Percentiles rank a stretch among this genome's conserved stretches.
Evolutionary conservation across 768 basidiomycete species (phyloP).

Genomic region (Melanogaster broomeanus): DNA sequence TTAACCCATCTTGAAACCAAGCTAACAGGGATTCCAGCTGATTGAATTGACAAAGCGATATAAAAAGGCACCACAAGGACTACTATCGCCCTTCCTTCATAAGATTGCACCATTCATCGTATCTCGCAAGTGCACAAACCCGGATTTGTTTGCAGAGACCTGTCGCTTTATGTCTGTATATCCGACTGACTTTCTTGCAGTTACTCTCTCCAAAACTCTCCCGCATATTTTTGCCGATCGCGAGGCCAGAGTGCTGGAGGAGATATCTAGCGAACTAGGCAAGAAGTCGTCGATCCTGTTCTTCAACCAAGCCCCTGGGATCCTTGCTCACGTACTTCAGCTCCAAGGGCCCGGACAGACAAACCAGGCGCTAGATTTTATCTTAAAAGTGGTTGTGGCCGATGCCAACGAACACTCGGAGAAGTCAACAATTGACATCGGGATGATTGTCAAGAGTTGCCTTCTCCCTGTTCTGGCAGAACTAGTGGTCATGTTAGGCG

Average conservation of each 20-base stretch:
- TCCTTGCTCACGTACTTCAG: conserved; percentile 70
- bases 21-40: conserved; percentile 45
- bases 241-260: conserved; percentile 58
- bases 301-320: conserved; percentile 54
- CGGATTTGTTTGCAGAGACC: conserved; percentile 57
- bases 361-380: conserved; percentile 59
- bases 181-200: conserved; percentile 59
- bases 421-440: conserved; percentile 37
- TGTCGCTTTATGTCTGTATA: conserved; percentile 68
- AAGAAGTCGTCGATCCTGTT: conserved; percentile 50
- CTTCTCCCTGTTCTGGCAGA: conserved; percentile 71
- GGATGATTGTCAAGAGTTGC: conserved; percentile 63
- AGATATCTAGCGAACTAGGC: conserved; percentile 56
- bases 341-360: conserved; percentile 55
- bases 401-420: conserved; percentile 39
- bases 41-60: conserved; percentile 55
- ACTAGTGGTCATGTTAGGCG: conserved; percentile 77
- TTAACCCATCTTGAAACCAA: background rate
- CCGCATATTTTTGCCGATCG: conserved; percentile 68
- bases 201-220: conserved; percentile 63
- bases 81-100: conserved; percentile 70
- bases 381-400: conserved; percentile 57
- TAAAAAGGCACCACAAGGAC: conserved; percentile 61
- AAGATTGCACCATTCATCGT: conserved; percentile 68
- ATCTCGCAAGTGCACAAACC: conserved; percentile 56